A percentile compares a stretch with the other conserved stretches of the same genome.
phyloP scores from a whole-genome alignment of 148 eudicot species.

The Dysphania ambrosioides region DNA sequence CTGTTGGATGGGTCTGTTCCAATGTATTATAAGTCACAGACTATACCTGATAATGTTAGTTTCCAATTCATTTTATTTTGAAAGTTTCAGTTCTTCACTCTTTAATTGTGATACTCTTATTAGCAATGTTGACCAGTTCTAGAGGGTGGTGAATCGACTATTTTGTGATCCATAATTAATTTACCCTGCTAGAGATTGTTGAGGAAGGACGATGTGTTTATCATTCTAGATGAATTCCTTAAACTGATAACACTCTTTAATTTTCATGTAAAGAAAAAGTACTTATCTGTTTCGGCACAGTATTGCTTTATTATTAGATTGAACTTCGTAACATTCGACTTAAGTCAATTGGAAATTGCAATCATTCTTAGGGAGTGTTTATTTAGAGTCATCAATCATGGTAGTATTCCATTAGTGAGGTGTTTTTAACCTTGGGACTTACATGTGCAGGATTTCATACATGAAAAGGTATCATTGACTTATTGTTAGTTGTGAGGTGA shows the following conservation, averaged over 20 bases:
- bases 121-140: background rate
- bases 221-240: background rate
- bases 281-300: background rate
- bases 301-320: background rate
- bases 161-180: too few species aligned
- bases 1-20: slow-evolving; percentile 49
- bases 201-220: background rate
- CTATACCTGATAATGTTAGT: slow-evolving; percentile 80
- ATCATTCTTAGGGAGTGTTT: background rate
- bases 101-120: background rate
- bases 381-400: background rate
- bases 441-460: too few species aligned
- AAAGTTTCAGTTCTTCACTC: background rate
- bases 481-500: too few species aligned
- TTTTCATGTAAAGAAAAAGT: background rate
- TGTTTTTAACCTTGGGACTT: too few species aligned
- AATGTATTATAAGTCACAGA: slow-evolving; percentile 68
- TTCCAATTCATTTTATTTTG: background rate
- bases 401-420: too few species aligned
- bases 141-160: too few species aligned
- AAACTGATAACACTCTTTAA: background rate
- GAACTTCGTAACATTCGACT: background rate
- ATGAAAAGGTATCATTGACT: too few species aligned
- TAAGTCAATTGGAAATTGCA: background rate
- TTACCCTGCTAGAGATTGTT: background rate